Conservation (phyloP, 2,329 filamentous ascomycete genomes). For the Cladobotryum protrusum region DNA sequence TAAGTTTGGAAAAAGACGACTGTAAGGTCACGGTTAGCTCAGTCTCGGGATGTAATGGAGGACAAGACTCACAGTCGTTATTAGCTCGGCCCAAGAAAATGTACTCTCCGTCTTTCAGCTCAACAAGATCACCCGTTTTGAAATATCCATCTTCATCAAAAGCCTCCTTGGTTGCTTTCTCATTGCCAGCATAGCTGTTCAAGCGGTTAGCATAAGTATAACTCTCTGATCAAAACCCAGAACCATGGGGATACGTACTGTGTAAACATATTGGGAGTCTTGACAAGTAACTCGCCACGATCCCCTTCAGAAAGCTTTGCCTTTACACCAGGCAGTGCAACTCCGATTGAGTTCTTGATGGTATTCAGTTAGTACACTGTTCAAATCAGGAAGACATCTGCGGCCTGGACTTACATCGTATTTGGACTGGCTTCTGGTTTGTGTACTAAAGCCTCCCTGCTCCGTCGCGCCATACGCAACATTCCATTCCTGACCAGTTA, state of each 20-base stretch:
- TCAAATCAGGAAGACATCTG: no score
- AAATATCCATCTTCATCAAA: slow-evolving; percentile 1
- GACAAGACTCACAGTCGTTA: neutral
- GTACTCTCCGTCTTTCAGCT: neutral
- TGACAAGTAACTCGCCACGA: slow-evolving; percentile 9
- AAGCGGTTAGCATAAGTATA: no score
- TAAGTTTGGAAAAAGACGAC: neutral
- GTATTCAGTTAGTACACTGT: no score
- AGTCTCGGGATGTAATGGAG: neutral
- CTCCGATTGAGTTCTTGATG: neutral
- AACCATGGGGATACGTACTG: slow-evolving; percentile 6
- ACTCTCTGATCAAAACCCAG: no score
- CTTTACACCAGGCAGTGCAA: slow-evolving; percentile 1
- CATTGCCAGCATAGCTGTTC: neutral
- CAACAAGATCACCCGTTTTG: neutral
- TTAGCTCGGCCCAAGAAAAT: neutral
- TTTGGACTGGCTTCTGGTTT: no score
- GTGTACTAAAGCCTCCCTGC: no score
- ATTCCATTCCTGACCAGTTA: no score
- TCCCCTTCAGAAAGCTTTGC: slow-evolving; percentile 10
- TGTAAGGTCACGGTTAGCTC: neutral
- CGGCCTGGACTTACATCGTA: no score
- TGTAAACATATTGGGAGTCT: slow-evolving; percentile 7
- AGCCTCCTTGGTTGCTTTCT: neutral
- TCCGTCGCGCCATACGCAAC: no score